A percentile compares a stretch with the other conserved stretches of the same genome.
These are phyloP conservation scores for Gnomoniopsis sp. DNA, from an alignment of 2,329 filamentous ascomycete species.

Conservation along the genomic window DNA sequence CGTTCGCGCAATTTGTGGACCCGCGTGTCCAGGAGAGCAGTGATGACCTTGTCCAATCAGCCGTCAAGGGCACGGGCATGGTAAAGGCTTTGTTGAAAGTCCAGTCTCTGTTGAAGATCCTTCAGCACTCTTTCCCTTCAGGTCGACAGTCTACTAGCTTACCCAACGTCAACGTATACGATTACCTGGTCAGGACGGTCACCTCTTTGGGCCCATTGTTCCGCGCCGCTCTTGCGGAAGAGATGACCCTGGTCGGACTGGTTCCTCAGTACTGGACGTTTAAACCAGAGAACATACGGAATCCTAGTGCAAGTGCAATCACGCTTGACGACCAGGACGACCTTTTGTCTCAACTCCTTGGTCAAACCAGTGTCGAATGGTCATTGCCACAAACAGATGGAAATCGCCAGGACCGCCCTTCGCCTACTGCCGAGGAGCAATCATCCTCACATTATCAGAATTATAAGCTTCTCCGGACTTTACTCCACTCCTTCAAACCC, in stretches of 20 bases:
- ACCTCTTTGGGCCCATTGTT: slow-evolving; percentile 74
- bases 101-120: slow-evolving; percentile 71
- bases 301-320: slow-evolving; percentile 11
- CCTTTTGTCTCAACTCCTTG: slow-evolving; percentile 10
- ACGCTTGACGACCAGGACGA: slow-evolving; percentile 6
- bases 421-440: slow-evolving; percentile 23
- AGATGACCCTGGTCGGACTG: slow-evolving; percentile 68
- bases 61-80: slow-evolving; percentile 67
- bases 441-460: slow-evolving; percentile 58
- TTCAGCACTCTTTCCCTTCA: slow-evolving; percentile 71
- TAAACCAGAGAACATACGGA: slow-evolving; percentile 25
- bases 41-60: slow-evolving; percentile 36
- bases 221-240: slow-evolving; percentile 78
- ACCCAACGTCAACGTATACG: slow-evolving; percentile 74
- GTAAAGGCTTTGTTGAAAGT: slow-evolving; percentile 75
- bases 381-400: slow-evolving; percentile 4
- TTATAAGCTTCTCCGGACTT: slow-evolving; percentile 69
- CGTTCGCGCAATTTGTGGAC: slow-evolving; percentile 66
- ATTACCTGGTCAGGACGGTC: slow-evolving; percentile 75
- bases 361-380: slow-evolving; percentile 1
- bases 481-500: slow-evolving; percentile 75
- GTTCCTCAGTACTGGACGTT: slow-evolving; percentile 67
- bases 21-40: slow-evolving; percentile 35
- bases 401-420: slow-evolving; percentile 2
- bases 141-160: slow-evolving; percentile 66